Evolutionary conservation across 2,329 filamentous ascomycete species (phyloP), one percentile per base, ranked within the genome.

Genomic region (Paraphoma chrysanthemicola): DNA sequence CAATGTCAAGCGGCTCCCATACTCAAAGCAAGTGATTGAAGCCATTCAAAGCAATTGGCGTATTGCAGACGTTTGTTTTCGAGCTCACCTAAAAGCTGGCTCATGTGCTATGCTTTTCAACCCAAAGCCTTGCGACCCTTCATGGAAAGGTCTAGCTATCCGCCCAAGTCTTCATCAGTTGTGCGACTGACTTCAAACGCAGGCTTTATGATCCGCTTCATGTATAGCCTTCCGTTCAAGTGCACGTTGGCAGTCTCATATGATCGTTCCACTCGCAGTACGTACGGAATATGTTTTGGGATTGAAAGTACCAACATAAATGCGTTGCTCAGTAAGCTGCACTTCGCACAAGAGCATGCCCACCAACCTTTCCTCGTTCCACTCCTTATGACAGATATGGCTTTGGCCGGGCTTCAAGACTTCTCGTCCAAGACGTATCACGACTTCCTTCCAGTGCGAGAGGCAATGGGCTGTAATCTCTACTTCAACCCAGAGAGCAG

Each of bases 381-480:
- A 16, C 16, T 46, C 3, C 29, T 54, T 28, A 36, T 59, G 6
- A 18, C 44, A 4, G 52, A 59, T 18, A 39, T 55, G 12, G 48
- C 33, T 12, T 30, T 59, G 28, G 29, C 29, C 17, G 31, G 28
- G 5, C 36, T 55, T 1, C 33, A 48, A n/a, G 30, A 33, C 29
- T 55, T 55, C 23, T 23, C 23, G 23, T 23, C 23, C 23, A 23
- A 23, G 5, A 23, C 23, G 23, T 23, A 23, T 5, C 2, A 23
- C 23, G 23, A 23, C 5, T 23, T 23, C 23, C 23, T 23, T 23
- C 33, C 52, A 42, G 11, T 33, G 14, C 7, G 48, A 33, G 52
- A 59, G 33, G 41, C 51, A 5, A 54, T 53, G 52, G 48, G 52
- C 7, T 44, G 23, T 10, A 59, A 59, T 30, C 36, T 55, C 12